These are phyloP conservation scores for Artemisia annua DNA, from an alignment of 129 eudicot genomes.

Conservation along the genomic window DNA sequence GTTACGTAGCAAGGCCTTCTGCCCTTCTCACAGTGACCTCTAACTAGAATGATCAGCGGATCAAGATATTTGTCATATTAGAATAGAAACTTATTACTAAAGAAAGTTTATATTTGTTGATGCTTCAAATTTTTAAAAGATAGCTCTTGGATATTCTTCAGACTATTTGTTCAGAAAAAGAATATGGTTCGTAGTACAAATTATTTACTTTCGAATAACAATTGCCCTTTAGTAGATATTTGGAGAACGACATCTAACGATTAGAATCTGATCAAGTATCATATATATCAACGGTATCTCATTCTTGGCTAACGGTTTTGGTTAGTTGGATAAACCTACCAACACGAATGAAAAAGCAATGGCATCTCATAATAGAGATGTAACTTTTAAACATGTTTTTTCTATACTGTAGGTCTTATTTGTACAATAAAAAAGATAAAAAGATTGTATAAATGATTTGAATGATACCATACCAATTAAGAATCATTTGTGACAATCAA, in stretches of 20 bases:
- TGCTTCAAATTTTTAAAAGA: too few relatives aligned
- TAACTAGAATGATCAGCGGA: too few relatives aligned
- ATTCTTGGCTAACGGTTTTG: not conserved
- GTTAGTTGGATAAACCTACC: not conserved
- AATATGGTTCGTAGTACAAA: not conserved
- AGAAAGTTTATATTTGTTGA: too few relatives aligned
- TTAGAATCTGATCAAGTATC: not conserved
- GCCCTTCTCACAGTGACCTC: too few relatives aligned
- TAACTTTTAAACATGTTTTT: not conserved
- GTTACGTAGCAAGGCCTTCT: too few relatives aligned
- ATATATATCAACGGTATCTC: not conserved
- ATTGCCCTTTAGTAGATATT: not conserved
- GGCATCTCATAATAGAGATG: not conserved
- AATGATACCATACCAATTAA: not conserved
- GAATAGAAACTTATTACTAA: too few relatives aligned
- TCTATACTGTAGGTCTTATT: not conserved
- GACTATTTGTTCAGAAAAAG: not conserved
- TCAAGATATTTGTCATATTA: too few relatives aligned
- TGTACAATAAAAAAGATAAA: too few relatives aligned
- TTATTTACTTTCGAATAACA: not conserved
- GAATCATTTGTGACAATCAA: conserved; percentile 5
- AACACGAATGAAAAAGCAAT: not conserved
- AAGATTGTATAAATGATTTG: not conserved
- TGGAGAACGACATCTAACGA: not conserved
- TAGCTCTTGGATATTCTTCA: too few relatives aligned